Evolutionary conservation across 805 yeast species (phyloP).

Genomic region (Clavispora fructus): DNA sequence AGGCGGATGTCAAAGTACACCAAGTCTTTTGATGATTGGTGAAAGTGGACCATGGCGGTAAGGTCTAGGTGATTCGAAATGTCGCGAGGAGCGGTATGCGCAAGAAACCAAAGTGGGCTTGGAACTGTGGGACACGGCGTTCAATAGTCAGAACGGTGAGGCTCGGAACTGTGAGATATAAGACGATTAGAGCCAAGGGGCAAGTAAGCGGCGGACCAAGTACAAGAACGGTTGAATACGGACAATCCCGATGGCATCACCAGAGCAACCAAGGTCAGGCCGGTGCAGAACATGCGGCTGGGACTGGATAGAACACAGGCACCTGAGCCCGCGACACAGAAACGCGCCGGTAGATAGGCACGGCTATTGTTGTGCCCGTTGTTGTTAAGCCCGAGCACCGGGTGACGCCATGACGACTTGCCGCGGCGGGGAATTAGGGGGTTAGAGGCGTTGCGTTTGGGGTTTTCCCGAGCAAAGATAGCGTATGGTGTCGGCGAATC

Average conservation of each 20-base stretch:
- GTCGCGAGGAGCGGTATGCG: too few species aligned
- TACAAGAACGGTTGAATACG: background rate
- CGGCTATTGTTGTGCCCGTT: background rate
- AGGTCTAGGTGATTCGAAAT: too few species aligned
- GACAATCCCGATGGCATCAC: background rate
- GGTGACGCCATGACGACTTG: too few species aligned
- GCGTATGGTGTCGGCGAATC: too few species aligned
- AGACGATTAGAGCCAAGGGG: background rate
- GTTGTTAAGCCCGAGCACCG: background rate
- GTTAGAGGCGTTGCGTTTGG: too few species aligned
- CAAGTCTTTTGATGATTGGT: conserved; percentile 14
- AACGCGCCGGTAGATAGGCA: background rate
- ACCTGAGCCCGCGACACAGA: background rate
- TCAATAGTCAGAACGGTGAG: too few species aligned
- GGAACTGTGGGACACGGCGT: too few species aligned
- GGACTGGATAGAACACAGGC: background rate
- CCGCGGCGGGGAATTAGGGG: too few species aligned
- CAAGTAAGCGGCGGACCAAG: background rate
- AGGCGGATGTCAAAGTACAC: conserved; percentile 35
- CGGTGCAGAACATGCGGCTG: background rate
- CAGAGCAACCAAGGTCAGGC: background rate
- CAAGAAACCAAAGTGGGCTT: too few species aligned
- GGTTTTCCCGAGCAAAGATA: too few species aligned
- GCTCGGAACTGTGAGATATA: too few species aligned
- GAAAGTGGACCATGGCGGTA: conserved; percentile 19